Evolutionary conservation across 768 basidiomycete genomes (phyloP), one percentile per base, ranked within the genome.

Genomic region (Mycena amicta): DNA sequence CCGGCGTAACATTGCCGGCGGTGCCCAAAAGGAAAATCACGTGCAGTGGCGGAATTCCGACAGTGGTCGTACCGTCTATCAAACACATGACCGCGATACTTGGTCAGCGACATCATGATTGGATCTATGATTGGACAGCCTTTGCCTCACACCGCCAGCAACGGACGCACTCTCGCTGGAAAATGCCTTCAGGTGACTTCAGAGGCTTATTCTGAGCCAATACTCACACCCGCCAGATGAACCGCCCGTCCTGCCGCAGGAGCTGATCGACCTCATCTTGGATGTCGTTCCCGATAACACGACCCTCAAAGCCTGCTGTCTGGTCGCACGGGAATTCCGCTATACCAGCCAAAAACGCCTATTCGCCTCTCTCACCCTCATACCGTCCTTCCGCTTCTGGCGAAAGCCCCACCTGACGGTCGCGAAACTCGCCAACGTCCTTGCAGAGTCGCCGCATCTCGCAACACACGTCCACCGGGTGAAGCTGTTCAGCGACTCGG

Each of bases 211-310:
- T n/a, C n/a, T n/a, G n/a, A n/a, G n/a, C n/a, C n/a, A n/a, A n/a
- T n/a, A n/a, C n/a, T n/a, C n/a, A n/a, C n/a, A n/a, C n/a, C n/a
- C n/a, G n/a, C n/a, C n/a, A n/a, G n/a, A n/a, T n/a, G n/a, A n/a
- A n/a, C n/a, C n/a, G n/a, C 41, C 41, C 41, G 6, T 8, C 11
- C 13, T 62, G 22, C 61, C 61, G 11, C 61, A 62, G 50, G 61
- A 62, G 40, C 40, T 62, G 18, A 57, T 62, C 47, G 60, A 62
- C 49, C 45, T 52, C 8, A 62, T 62, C 26, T 50, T 58, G 20
- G 33, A 39, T 23, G 50, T 55, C 28, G 20, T 58, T 3, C 40
- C 53, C 25, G 61, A 62, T 22, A 47, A 23, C 49, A 40, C 39
- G 50, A 50, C 43, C 1, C 57, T 58, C 28, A 52, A 26, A 28